A percentile compares a stretch with the other conserved stretches of the same genome.
These are phyloP conservation scores for Paramyrothecium roridum DNA, from an alignment of 2,329 filamentous ascomycete genomes.

Conservation along the genomic window DNA sequence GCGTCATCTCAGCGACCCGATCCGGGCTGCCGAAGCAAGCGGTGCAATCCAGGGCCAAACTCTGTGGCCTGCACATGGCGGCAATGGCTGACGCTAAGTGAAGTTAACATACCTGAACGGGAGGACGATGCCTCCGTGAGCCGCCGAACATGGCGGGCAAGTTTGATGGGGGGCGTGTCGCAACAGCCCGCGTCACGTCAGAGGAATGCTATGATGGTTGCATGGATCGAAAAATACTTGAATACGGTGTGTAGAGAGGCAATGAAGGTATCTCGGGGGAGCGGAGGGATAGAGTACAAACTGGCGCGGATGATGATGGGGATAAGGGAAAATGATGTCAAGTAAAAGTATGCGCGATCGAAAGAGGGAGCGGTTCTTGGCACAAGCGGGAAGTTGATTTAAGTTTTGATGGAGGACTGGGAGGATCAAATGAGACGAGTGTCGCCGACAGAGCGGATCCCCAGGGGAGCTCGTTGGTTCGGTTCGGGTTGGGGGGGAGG, in stretches of 20 bases:
- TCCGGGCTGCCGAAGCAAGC: constrained; percentile 9
- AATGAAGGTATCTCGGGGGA: too few species aligned
- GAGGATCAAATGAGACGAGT: too few species aligned
- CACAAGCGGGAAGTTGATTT: not conserved
- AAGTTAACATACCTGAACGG: constrained; percentile 43
- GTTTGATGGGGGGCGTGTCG: not conserved
- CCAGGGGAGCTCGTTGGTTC: too few species aligned
- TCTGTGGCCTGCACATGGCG: not conserved
- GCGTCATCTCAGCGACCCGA: constrained; percentile 9
- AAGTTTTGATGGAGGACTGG: not conserved
- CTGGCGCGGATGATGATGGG: too few species aligned
- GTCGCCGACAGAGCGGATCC: too few species aligned
- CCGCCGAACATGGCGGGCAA: constrained; percentile 43
- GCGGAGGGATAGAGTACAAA: too few species aligned
- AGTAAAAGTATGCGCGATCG: too few species aligned
- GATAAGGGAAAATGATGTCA: too few species aligned
- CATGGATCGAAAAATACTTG: not conserved
- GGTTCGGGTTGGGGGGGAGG: too few species aligned
- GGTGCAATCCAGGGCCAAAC: not conserved
- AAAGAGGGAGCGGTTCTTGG: not conserved
- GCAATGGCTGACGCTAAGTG: constrained; percentile 5
- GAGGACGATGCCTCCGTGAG: constrained; percentile 46
- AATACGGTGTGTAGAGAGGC: too few species aligned
- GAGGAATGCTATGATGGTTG: not conserved
- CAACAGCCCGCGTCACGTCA: not conserved